Percentiles rank a stretch among this genome's conserved stretches.
These are phyloP conservation scores for Aspergillus funiculosus DNA, from an alignment of 495 filamentous ascomycete species.

Conservation along the genomic window DNA sequence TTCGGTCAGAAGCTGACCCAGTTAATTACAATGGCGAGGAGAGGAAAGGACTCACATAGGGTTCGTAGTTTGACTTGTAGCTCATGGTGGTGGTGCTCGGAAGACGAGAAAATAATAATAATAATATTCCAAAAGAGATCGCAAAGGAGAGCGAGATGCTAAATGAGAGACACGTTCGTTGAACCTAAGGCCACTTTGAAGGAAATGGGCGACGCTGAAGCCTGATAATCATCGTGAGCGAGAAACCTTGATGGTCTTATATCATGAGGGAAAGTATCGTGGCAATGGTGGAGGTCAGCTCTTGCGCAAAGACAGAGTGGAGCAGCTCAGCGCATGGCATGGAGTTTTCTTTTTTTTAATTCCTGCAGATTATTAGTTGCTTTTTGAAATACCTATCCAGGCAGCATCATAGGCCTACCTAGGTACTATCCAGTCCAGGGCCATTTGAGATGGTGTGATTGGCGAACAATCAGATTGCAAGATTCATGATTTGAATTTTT, in stretches of 20 bases:
- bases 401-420: too few species aligned
- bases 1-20: background rate
- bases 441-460: constrained; percentile 1
- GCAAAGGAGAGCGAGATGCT: background rate
- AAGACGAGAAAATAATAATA: background rate
- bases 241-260: constrained; percentile 22
- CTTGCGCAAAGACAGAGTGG: constrained; percentile 8
- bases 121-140: background rate
- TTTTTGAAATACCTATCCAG: background rate
- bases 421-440: constrained; percentile 7
- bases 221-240: constrained; percentile 4
- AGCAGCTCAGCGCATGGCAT: constrained; percentile 17
- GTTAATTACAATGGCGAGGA: background rate
- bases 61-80: constrained; percentile 45
- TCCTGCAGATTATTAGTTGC: constrained; percentile 1
- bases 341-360: constrained; percentile 15
- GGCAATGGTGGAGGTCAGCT: constrained; percentile 10
- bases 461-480: constrained; percentile 2
- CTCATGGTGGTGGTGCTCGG: constrained; percentile 27
- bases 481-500: constrained; percentile 23
- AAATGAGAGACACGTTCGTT: constrained; percentile 5
- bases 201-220: background rate
- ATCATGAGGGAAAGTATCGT: constrained; percentile 9
- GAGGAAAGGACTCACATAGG: constrained; percentile 29
- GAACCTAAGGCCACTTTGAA: constrained; percentile 1